Conservation (phyloP, 495 filamentous ascomycete genomes). For the Elasticomyces elasticus region DNA sequence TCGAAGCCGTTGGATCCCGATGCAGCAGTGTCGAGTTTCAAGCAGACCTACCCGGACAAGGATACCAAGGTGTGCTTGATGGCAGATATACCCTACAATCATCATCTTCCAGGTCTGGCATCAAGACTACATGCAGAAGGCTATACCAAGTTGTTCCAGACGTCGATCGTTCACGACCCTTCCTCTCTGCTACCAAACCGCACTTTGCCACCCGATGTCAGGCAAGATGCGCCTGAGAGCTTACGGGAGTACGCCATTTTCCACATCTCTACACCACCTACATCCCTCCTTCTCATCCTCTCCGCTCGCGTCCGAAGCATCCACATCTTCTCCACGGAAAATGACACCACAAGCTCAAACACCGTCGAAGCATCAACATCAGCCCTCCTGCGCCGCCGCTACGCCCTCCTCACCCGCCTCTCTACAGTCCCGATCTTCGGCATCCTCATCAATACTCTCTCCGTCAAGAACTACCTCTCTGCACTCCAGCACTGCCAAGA, state of each 20-base stretch:
- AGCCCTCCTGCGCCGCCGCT: conserved; percentile 66
- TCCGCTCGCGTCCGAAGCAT: conserved; percentile 69
- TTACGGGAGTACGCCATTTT: conserved; percentile 70
- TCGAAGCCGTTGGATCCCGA: conserved; percentile 51
- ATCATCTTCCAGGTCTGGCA: conserved; percentile 51
- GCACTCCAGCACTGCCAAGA: conserved; percentile 62
- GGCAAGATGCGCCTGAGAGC: conserved; percentile 35
- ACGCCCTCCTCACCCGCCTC: conserved; percentile 73
- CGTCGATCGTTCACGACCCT: conserved; percentile 67
- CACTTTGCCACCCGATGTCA: conserved; percentile 43
- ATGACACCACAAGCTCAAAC: conserved; percentile 20
- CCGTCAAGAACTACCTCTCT: conserved; percentile 77
- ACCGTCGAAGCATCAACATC: conserved; percentile 43
- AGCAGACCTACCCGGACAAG: conserved; percentile 53
- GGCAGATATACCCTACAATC: conserved; percentile 78
- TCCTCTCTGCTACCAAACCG: conserved; percentile 81
- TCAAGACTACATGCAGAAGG: conserved; percentile 45
- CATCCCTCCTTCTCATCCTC: conserved; percentile 75
- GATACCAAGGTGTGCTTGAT: conserved; percentile 63
- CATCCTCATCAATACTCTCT: conserved; percentile 89
- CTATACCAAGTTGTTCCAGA: conserved; percentile 59
- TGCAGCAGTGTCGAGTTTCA: conserved; percentile 51
- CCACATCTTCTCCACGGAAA: conserved; percentile 62
- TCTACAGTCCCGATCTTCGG: conserved; percentile 76
- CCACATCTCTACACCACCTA: conserved; percentile 79